Conservation (phyloP, 2,329 filamentous ascomycete species). For the Clarireedia homoeocarpa region DNA sequence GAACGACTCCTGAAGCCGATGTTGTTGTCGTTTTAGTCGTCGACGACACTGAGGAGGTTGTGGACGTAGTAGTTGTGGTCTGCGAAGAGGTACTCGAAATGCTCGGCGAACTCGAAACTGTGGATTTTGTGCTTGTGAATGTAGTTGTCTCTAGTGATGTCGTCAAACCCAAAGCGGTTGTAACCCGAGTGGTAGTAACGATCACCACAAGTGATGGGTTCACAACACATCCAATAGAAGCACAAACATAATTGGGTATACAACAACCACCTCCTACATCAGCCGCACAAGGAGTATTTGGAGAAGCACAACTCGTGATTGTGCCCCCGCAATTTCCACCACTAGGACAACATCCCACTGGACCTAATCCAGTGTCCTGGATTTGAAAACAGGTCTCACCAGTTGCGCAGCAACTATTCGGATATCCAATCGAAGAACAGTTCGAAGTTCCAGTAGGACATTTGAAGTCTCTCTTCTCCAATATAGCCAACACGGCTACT, state of each 20-base stretch:
- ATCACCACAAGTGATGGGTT: slow-evolving; percentile 17
- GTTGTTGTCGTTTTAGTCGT: slow-evolving; percentile 33
- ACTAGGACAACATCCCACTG: slow-evolving; percentile 67
- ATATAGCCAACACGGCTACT: slow-evolving; percentile 36
- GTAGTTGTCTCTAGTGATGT: slow-evolving; percentile 28
- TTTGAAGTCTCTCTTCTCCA: slow-evolving; percentile 50
- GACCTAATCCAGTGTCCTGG: slow-evolving; percentile 52
- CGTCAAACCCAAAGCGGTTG: slow-evolving; percentile 9
- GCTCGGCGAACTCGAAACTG: background rate
- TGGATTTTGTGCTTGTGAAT: background rate
- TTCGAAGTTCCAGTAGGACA: slow-evolving; percentile 60
- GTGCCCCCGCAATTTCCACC: slow-evolving; percentile 56
- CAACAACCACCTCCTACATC: slow-evolving; percentile 68
- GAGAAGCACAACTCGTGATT: slow-evolving; percentile 53
- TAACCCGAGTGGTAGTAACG: slow-evolving; percentile 15
- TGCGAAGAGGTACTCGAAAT: slow-evolving; percentile 7
- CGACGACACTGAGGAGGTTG: slow-evolving; percentile 21
- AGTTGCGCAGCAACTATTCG: slow-evolving; percentile 66
- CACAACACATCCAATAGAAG: slow-evolving; percentile 57
- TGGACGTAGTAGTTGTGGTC: slow-evolving; percentile 28
- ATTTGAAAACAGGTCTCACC: slow-evolving; percentile 60
- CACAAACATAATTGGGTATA: slow-evolving; percentile 61
- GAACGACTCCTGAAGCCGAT: slow-evolving; percentile 34
- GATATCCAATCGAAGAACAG: slow-evolving; percentile 56
- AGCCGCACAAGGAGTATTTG: slow-evolving; percentile 56